phyloP scores from a whole-genome alignment of 2,329 filamentous ascomycete species.

The Colletotrichum cereale region DNA sequence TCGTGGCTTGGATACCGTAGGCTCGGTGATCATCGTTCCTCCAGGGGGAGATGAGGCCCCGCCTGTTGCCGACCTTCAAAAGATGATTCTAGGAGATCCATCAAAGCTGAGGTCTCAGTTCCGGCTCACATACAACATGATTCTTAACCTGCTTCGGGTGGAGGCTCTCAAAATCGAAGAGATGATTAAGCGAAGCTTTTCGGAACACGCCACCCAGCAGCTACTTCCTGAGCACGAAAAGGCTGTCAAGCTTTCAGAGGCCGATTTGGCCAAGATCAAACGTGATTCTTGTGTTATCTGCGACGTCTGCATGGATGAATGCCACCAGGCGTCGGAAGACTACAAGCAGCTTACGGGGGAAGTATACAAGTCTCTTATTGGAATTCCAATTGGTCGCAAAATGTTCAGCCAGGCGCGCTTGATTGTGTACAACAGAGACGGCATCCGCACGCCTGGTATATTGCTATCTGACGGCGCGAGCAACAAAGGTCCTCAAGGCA shows the following conservation, averaged over 20 bases:
- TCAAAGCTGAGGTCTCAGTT: constrained; percentile 97
- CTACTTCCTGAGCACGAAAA: constrained; percentile 95
- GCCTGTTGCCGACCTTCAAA: constrained; percentile 82
- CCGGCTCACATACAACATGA: constrained; percentile 99
- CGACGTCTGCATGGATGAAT: constrained; percentile 82
- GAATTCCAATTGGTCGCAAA: constrained; percentile 84
- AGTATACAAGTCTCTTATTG: constrained; percentile 80
- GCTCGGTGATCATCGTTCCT: constrained; percentile 93
- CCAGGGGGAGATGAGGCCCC: constrained; percentile 88
- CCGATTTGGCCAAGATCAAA: constrained; percentile 90
- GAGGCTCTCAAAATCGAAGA: constrained; percentile 99
- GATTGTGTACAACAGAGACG: constrained; percentile 87
- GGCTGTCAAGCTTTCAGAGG: constrained; percentile 91
- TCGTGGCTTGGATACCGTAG: constrained; percentile 91
- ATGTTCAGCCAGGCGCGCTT: constrained; percentile 83
- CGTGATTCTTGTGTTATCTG: constrained; percentile 86
- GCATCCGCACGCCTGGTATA: constrained; percentile 84
- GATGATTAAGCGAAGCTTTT: constrained; percentile 99
- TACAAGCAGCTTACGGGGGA: constrained; percentile 85
- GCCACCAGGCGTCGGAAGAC: constrained; percentile 84
- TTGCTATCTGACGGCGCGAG: constrained; percentile 81
- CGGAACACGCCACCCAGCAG: constrained; percentile 96
- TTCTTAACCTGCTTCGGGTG: constrained; percentile 92
- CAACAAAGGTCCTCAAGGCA: constrained; percentile 66
- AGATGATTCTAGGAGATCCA: constrained; percentile 96